Evolutionary conservation across 179 eudicot species (phyloP), one percentile per base, ranked within the genome.

Genomic region (Spergularia azorica): DNA sequence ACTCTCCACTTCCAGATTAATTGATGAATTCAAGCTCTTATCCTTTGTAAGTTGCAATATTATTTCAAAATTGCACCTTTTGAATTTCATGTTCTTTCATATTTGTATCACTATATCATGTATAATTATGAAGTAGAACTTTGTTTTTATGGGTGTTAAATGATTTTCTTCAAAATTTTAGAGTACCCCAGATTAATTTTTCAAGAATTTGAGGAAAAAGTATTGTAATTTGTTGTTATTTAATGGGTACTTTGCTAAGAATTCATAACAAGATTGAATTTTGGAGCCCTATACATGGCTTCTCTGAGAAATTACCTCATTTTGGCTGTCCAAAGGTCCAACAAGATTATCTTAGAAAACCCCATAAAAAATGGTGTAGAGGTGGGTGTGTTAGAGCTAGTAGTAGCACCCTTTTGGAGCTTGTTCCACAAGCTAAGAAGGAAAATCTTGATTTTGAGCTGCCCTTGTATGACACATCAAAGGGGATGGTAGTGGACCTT

Each of bases 361-460:
- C 87, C 18, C 46, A 73, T 70, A 13, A 79, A 57, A 89, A 88
- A 63, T 81, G 82, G 83, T 68, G 77, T 9, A 83, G 64, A 71
- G 26, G 62, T 66, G 82, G 74, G 54, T 76, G 73, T 85, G 77
- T 84, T 46, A 95, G 86, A 74, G 89, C 85, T 1, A 89, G 79
- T 11, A 81, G 83, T 11, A 89, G 90, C 84, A 86, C 96, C 75
- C 89, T 95, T 72, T 81, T 94, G 81, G 99, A 95, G 83, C 96
- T 94, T 69, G 97, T 90, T 79, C 97, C 97, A 3, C 93, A 87
- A 79, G 87, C 82, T 52, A 95, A 89, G 87, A 94, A 86, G 82
- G 97, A 95, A 74, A 90, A 88, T 73, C 99, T 95, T 79, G 98
- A 95, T 18, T 91, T 94, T 79, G 98, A 95, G 81, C 88, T 95